Base-by-base conservation (phyloP, 2,329 filamentous ascomycete species). In the Arachnopeziza araneosa region DNA sequence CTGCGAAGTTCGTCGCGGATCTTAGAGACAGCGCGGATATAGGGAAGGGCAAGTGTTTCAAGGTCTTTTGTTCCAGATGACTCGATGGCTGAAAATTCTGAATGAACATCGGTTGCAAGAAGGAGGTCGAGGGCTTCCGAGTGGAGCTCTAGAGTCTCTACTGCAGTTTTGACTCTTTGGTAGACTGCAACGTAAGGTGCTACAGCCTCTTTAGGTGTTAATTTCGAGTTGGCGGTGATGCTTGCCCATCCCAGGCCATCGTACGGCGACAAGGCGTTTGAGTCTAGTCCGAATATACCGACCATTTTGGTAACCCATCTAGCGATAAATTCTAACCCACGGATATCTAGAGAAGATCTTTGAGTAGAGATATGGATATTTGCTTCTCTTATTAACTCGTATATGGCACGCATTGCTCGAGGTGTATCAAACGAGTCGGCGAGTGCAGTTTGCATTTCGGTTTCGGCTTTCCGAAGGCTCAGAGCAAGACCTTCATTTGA, bases 381-480 rank as follows among this genome's bases (percentile, higher is more conserved):
- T 70, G 88, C 89, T 50, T 89, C 84, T 54, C 86, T 88, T 63
- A 97, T 87, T 24, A 97, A 77, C 59, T 90, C 85, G 1, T 86
- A 84, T 53, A 97, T 87, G n/a, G 85, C 77, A 54, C 83, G 82
- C 88, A 97, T 91, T 5, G 87, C 91, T 55, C 80, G 78, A 1
- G 90, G 86, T 0, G 93, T 97, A 74, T 97, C 89, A 73, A 97
- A 96, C 0, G 92, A 96, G 75, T 96, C 91, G 67, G 82, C 81
- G 19, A 97, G 79, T 1, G 89, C 88, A 1, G 74, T 70, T 36
- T 83, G 74, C 30, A 83, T 72, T 24, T 84, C 83, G 50, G 75
- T 75, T 73, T 85, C 79, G 10, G 83, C 81, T 60, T 83, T 78
- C 55, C 82, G 77, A 6, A 69, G 54, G 8, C 60, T 57, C n/a